Conservation (phyloP, 2,329 filamentous ascomycete species). For the Aspergillus sp. region DNA sequence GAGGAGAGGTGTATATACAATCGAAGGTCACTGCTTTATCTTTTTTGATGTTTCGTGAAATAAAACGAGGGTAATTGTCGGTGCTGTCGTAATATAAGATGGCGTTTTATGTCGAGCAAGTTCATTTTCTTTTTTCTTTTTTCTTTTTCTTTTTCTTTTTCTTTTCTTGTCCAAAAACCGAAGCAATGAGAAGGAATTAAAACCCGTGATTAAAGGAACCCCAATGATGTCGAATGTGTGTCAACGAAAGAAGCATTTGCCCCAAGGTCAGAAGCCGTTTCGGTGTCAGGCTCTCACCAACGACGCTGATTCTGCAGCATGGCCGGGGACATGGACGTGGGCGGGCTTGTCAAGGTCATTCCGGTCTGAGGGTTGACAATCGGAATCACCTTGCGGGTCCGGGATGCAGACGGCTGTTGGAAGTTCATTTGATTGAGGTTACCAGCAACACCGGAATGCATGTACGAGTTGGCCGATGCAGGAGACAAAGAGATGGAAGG, state of each 20-base stretch:
- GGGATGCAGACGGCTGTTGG: slow-evolving; percentile 82
- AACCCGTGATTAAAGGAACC: slow-evolving; percentile 26
- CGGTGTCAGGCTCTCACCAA: slow-evolving; percentile 23
- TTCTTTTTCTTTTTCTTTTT: too few species aligned
- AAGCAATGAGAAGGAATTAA: slow-evolving; percentile 20
- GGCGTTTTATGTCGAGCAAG: slow-evolving; percentile 11
- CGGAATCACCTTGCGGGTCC: slow-evolving; percentile 88
- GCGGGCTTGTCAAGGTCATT: slow-evolving; percentile 78
- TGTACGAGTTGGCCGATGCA: slow-evolving; percentile 47
- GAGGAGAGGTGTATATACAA: slow-evolving; percentile 27
- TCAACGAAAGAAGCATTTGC: slow-evolving; percentile 22
- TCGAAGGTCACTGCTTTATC: slow-evolving; percentile 19
- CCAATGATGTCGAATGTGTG: slow-evolving; percentile 30
- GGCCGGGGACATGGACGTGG: slow-evolving; percentile 60
- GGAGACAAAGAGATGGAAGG: slow-evolving; percentile 65
- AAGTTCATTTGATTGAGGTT: slow-evolving; percentile 65
- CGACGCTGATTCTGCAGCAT: slow-evolving; percentile 50
- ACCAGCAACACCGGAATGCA: slow-evolving; percentile 60
- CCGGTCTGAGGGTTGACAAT: slow-evolving; percentile 95
- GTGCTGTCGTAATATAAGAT: slow-evolving; percentile 18
- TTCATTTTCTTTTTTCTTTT: slow-evolving; percentile 4
- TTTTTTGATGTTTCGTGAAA: slow-evolving; percentile 21
- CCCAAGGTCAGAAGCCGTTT: slow-evolving; percentile 20
- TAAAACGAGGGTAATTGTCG: slow-evolving; percentile 13
- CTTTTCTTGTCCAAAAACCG: slow-evolving; percentile 4